Evolutionary conservation across 2,329 filamentous ascomycete species (phyloP).

Genomic region (Sporothrix inflata): DNA sequence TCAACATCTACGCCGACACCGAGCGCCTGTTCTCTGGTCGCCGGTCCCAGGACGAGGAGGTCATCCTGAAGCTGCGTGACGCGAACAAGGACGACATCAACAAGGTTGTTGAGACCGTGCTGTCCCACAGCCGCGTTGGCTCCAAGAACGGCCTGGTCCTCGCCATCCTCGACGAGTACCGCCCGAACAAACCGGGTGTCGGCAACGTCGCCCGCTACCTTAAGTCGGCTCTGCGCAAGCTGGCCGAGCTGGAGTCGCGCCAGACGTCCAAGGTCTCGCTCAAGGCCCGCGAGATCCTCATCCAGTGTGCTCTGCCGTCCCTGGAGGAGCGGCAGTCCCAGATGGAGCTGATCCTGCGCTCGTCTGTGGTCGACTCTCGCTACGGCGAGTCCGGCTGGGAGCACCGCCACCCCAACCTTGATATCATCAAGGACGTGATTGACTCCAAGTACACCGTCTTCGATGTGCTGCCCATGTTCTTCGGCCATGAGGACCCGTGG

Average conservation of each 20-base stretch:
- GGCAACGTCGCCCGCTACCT: constrained; percentile 89
- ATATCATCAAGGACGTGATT: constrained; percentile 94
- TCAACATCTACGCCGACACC: constrained; percentile 79
- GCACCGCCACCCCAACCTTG: constrained; percentile 86
- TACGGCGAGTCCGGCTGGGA: constrained; percentile 98
- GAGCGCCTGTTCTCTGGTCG: constrained; percentile 87
- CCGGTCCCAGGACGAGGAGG: constrained; percentile 86
- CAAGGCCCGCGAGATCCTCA: constrained; percentile 95
- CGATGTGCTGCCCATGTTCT: constrained; percentile 93
- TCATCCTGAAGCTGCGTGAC: constrained; percentile 90
- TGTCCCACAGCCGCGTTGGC: constrained; percentile 90
- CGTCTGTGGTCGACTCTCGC: constrained; percentile 92
- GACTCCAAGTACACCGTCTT: constrained; percentile 99
- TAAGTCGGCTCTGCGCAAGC: constrained; percentile 76
- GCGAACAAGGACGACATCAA: constrained; percentile 91
- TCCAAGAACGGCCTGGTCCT: constrained; percentile 93
- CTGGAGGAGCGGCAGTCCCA: constrained; percentile 92
- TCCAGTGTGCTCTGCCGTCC: constrained; percentile 94
- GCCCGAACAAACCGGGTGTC: constrained; percentile 87
- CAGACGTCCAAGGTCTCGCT: constrained; percentile 91
- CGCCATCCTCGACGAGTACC: constrained; percentile 90
- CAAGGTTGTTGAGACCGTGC: constrained; percentile 82
- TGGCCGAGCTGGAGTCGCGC: constrained; percentile 88
- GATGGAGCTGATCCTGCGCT: constrained; percentile 98
- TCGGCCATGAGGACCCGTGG: constrained; percentile 91